A percentile compares a stretch with the other conserved stretches of the same genome.
These are phyloP conservation scores for Phaeosphaeriaceae sp. DNA, from an alignment of 2,329 filamentous ascomycete genomes.

Conservation along the genomic window DNA sequence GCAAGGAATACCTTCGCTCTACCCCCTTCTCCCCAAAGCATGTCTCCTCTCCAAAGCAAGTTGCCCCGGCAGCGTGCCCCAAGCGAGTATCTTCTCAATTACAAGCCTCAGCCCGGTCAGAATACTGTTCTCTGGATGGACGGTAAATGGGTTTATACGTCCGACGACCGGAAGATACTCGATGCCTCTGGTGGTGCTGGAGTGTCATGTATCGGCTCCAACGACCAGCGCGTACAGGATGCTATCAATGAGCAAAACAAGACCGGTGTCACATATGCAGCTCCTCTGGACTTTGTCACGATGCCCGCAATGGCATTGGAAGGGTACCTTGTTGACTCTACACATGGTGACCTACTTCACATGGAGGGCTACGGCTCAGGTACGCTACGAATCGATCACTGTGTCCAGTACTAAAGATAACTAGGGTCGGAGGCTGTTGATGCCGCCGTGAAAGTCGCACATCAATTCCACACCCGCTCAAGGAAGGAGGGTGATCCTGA, in stretches of 20 bases:
- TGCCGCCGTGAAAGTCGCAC: conserved; percentile 70
- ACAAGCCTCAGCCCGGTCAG: conserved; percentile 56
- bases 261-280: conserved; percentile 62
- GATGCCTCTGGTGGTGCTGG: conserved; percentile 78
- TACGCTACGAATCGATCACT: conserved; percentile 28
- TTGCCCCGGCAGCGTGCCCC: background rate
- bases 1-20: background rate
- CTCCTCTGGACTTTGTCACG: conserved; percentile 66
- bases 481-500: conserved; percentile 49
- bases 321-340: background rate
- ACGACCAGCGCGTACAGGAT: conserved; percentile 65
- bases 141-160: conserved; percentile 60
- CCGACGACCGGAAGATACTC: conserved; percentile 63
- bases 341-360: conserved; percentile 56
- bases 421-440: conserved; percentile 70
- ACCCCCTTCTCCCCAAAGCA: too few relatives aligned
- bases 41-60: background rate
- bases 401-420: background rate
- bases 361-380: conserved; percentile 66
- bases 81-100: background rate
- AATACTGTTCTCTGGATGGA: conserved; percentile 55
- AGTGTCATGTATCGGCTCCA: conserved; percentile 74
- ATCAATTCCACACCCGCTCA: conserved; percentile 63
- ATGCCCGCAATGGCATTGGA: background rate
- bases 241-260: conserved; percentile 68